Evolutionary conservation across 805 yeast species (phyloP).

Genomic region (Kurtzmaniella cleridarum): DNA sequence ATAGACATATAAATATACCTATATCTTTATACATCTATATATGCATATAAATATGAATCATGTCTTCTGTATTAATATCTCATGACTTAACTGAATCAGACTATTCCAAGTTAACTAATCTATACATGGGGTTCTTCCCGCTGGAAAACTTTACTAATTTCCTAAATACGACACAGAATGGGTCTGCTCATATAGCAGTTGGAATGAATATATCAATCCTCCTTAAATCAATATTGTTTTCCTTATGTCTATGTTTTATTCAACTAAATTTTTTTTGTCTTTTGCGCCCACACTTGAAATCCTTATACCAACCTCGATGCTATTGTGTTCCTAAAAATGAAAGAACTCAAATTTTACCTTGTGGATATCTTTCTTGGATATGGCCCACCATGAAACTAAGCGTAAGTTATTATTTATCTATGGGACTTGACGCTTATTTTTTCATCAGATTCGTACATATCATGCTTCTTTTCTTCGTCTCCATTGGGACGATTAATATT

Average conservation of each 20-base stretch:
- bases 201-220: slow-evolving; percentile 57
- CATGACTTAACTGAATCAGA: slow-evolving; percentile 10
- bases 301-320: slow-evolving; percentile 52
- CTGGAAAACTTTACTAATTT: slow-evolving; percentile 30
- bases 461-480: slow-evolving; percentile 45
- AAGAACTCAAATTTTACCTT: slow-evolving; percentile 32
- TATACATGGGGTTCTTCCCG: slow-evolving; percentile 25
- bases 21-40: no score
- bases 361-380: slow-evolving; percentile 55
- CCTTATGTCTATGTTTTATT: slow-evolving; percentile 46
- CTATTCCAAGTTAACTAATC: slow-evolving; percentile 20
- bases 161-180: slow-evolving; percentile 49
- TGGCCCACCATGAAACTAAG: slow-evolving; percentile 34
- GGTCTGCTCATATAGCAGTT: slow-evolving; percentile 51
- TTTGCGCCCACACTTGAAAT: slow-evolving; percentile 25
- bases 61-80: slow-evolving; percentile 2
- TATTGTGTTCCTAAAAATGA: slow-evolving; percentile 36
- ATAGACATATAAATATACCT: no score
- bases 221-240: slow-evolving; percentile 48
- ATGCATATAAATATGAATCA: no score
- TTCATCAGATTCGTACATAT: slow-evolving; percentile 58
- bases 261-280: slow-evolving; percentile 44
- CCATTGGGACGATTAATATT: slow-evolving; percentile 49
- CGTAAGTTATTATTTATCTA: slow-evolving; percentile 38
- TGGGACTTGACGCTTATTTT: slow-evolving; percentile 74